phyloP scores from a whole-genome alignment of 2,329 filamentous ascomycete genomes.

The Aspergillus eucalypticola region DNA sequence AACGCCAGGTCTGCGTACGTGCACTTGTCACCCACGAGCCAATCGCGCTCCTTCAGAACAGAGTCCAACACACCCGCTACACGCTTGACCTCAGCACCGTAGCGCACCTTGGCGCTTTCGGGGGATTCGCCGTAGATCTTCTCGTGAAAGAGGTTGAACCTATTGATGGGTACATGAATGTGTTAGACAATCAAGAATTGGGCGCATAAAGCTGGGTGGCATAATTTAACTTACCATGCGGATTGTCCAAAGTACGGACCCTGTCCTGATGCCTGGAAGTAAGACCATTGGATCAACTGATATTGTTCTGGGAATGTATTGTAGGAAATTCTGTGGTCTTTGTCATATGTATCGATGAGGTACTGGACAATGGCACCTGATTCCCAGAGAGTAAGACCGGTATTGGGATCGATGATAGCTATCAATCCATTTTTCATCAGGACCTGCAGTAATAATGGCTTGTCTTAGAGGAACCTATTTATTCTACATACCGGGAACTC shows the following conservation, averaged over 20 bases:
- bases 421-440: neutral
- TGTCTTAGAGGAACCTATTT: neutral
- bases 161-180: neutral
- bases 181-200: too few relatives aligned
- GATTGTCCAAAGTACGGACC: slow-evolving; percentile 1
- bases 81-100: neutral
- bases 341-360: neutral
- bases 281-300: neutral
- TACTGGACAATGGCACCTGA: slow-evolving; percentile 1
- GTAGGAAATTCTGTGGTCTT: neutral
- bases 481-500: neutral
- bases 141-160: neutral
- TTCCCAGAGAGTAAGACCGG: neutral
- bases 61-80: neutral
- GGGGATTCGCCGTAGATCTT: neutral
- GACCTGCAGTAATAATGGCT: too few relatives aligned
- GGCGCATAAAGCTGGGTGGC: neutral
- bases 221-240: neutral
- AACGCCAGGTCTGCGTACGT: slow-evolving; percentile 3
- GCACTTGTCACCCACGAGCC: neutral
- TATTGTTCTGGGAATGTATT: neutral
- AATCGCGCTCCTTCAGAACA: neutral
- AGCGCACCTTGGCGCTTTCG: neutral
- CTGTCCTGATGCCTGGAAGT: neutral
- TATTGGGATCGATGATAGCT: slow-evolving; percentile 1